Evolutionary conservation across 2,329 filamentous ascomycete species (phyloP), one percentile per base, ranked within the genome.

Genomic region (Spiromastix sp.): DNA sequence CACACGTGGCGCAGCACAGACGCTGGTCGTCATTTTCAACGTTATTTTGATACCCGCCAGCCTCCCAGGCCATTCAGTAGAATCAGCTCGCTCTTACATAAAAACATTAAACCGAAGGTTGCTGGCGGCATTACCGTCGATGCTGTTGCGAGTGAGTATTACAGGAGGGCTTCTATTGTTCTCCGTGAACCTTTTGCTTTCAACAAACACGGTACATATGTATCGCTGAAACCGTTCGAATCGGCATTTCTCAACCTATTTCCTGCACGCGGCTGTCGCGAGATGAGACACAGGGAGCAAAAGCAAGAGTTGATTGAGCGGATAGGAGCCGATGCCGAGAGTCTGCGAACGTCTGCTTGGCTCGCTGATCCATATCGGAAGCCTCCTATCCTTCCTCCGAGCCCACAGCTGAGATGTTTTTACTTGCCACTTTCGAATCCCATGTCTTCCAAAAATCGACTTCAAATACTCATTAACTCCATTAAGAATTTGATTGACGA

Each of bases 1-100:
- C 29, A 21, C 18, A 17, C 21, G 13, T 42, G 32, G 32, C 24
- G 34, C 16, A 19, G 31, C 5, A 39, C 31, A 4, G 32, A 38
- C 4, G 33, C 38, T 3, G 38, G 40, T 4, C 10, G 37, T n/a
- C 38, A 46, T 19, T 48, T 39, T 43, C 19, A 13, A 15, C n/a
- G 13, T 8, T 37, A 22, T 27, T n/a, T 32, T 15, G 20, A 31
- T 20, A 5, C 3, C 13, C 29, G 25, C 13, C 20, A 25, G 17
- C 6, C 21, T 7, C 11, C n/a, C 13, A 7, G 21, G 6, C 5
- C 13, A n/a, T 17, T 28, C 12, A 2, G 13, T 18, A 7, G 6
- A 8, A n/a, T 19, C 21, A 28, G 18, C 2, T 8, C 5, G 5
- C 7, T 9, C 7, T 13, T 35, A 16, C 11, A 18, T 15, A 7